Conservation (phyloP, 2,329 filamentous ascomycete genomes). For the Aspergillus hortae region DNA sequence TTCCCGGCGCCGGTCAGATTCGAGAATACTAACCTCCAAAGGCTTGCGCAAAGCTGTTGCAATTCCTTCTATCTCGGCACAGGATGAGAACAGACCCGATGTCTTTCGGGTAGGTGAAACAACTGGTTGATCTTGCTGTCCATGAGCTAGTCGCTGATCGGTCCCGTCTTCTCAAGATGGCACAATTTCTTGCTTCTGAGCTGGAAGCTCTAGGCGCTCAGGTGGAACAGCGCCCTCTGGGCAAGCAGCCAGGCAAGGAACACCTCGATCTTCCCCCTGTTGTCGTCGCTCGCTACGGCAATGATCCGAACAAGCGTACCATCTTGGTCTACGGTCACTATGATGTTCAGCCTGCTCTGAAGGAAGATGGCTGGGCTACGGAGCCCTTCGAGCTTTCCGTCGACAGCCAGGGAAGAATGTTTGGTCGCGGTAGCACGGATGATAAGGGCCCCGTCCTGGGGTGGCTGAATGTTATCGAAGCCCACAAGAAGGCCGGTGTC, state of each 20-base stretch:
- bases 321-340: conserved; percentile 98
- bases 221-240: conserved; percentile 81
- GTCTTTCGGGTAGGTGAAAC: conserved; percentile 66
- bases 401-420: conserved; percentile 92
- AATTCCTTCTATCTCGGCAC: conserved; percentile 92
- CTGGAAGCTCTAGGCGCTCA: conserved; percentile 79
- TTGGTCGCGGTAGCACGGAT: conserved; percentile 89
- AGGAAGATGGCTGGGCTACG: conserved; percentile 92
- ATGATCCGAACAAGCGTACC: conserved; percentile 86
- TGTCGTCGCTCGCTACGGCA: conserved; percentile 86
- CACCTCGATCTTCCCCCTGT: conserved; percentile 89
- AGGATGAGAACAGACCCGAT: conserved; percentile 82
- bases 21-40: conserved; percentile 18
- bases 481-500: conserved; percentile 89
- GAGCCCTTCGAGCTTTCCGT: conserved; percentile 88
- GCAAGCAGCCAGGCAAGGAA: conserved; percentile 88
- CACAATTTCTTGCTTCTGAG: conserved; percentile 80
- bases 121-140: background rate
- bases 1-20: no score
- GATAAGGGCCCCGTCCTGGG: conserved; percentile 97
- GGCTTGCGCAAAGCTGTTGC: conserved; percentile 82
- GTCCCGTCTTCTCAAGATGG: conserved; percentile 60
- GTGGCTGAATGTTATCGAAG: conserved; percentile 97
- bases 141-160: conserved; percentile 1
- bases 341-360: conserved; percentile 92